Conservation (phyloP, 345 rosid species). For the Ailanthus altissimus region DNA sequence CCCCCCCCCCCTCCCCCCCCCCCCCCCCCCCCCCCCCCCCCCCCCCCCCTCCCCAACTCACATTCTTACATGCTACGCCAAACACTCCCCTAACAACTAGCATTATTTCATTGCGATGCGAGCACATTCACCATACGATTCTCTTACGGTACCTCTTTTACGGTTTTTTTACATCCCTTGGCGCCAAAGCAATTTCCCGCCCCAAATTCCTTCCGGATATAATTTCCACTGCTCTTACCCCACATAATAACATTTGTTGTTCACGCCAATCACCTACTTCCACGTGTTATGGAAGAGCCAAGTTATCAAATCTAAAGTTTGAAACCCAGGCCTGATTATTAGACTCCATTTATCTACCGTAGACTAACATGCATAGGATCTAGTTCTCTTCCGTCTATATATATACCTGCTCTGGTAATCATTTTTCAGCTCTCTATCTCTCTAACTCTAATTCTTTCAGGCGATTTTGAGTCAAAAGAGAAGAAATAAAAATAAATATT, state of each 20-base stretch:
- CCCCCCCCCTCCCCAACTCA: constrained; percentile 23
- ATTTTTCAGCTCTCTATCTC: not conserved
- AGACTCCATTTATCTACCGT: not conserved
- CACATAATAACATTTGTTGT: not conserved
- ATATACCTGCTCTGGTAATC: not conserved
- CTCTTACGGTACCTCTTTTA: constrained; percentile 12
- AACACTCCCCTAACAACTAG: constrained; percentile 31
- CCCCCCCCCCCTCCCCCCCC: not conserved
- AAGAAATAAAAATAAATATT: not conserved
- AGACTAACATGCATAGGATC: not conserved
- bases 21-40: not conserved
- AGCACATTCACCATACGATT: not conserved
- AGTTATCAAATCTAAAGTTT: no score
- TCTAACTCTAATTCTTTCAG: not conserved
- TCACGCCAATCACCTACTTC: not conserved
- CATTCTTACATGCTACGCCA: constrained; percentile 51
- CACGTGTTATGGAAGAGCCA: not conserved
- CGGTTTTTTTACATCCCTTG: constrained; percentile 23
- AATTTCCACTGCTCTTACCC: no score
- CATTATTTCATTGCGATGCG: constrained; percentile 9
- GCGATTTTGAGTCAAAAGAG: not conserved
- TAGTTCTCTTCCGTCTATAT: not conserved
- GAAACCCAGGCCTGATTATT: not conserved
- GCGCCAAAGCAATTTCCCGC: constrained; percentile 22
- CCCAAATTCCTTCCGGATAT: no score